Evolutionary conservation across 805 yeast genomes (phyloP), one percentile per base, ranked within the genome.

Genomic region (Schwanniomyces sp.): DNA sequence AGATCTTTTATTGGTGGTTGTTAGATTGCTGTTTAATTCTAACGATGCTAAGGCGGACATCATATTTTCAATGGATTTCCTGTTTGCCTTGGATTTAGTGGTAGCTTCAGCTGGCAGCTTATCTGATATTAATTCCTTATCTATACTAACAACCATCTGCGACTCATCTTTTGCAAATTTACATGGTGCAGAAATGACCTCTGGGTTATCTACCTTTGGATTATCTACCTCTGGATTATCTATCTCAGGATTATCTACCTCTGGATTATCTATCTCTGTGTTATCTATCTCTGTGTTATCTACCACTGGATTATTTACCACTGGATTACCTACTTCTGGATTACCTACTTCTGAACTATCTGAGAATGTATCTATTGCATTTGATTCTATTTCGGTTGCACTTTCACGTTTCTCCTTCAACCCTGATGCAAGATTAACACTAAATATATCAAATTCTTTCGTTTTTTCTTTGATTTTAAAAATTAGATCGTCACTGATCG

Each of bases 61-160:
- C 67, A 69, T 66, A 42, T 67, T 69, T 28, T 54, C 52, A 2
- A 67, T 59, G 1, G 72, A 66, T 34, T 57, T 57, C 18, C 72
- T 51, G 26, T 63, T 65, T 29, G 24, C 5, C 5, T 21, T 21
- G 47, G 50, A 34, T 14, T 16, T 12, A 14, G 5, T 17, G 11
- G 9, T n/a, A 17, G 6, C 24, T 7, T 34, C 16, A 53, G 51
- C 10, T 50, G 50, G 27, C 48, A 42, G 12, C 42, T 48, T 43
- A 21, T 41, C 5, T 34, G 29, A 5, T 46, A 52, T 28, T 51
- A 14, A 12, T 3, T 29, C 14, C 3, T 12, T 29, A 29, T 12
- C n/a, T 29, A 7, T 2, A 29, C 4, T 14, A 6, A 12, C 24
- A 21, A 21, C 5, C 24, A 21, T 4, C 5, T 21, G 24, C 24